Percentiles rank a stretch among this genome's conserved stretches.
Conservation (phyloP, 2,329 filamentous ascomycete species). For the Xylaria arbuscula region DNA sequence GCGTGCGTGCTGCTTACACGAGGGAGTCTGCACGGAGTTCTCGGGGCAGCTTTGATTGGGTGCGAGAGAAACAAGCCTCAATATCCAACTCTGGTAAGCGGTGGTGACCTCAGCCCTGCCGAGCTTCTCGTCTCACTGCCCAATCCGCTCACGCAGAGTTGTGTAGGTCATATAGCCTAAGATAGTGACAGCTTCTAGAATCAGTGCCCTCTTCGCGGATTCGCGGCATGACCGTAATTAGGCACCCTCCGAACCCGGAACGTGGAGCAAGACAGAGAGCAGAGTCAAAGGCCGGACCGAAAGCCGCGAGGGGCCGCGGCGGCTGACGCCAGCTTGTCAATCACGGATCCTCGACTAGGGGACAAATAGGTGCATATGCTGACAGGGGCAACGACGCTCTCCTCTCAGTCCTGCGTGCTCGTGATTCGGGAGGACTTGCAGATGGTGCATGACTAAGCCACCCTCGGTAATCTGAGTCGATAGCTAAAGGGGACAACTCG, state of each 20-base stretch:
- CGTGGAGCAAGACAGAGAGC: conserved; percentile 1
- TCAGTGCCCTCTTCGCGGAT: not conserved
- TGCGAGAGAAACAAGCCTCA: conserved; percentile 23
- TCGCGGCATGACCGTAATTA: conserved; percentile 7
- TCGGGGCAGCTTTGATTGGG: conserved; percentile 22
- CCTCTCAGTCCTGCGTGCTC: conserved; percentile 7
- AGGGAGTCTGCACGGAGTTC: conserved; percentile 17
- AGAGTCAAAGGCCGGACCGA: conserved; percentile 24
- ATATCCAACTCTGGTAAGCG: conserved; percentile 20
- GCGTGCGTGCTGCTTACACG: conserved; percentile 5
- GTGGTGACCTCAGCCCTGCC: conserved; percentile 30
- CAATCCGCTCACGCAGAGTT: not conserved
- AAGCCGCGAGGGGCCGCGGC: conserved; percentile 24
- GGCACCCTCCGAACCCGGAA: conserved; percentile 27
- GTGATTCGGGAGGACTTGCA: conserved; percentile 30
- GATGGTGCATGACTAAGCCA: conserved; percentile 27
- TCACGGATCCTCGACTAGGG: conserved; percentile 22
- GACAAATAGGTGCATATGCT: conserved; percentile 30
- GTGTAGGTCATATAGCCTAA: not conserved
- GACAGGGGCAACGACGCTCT: conserved; percentile 27
- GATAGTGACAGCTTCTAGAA: not conserved
- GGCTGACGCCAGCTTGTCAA: conserved; percentile 33
- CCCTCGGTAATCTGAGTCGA: conserved; percentile 18
- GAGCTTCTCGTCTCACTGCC: not conserved
- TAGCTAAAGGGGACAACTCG: not conserved